Percentiles rank a stretch among this genome's conserved stretches.
Conservation (phyloP, 305 asterid genomes). For the Fraxinus dipetala region DNA sequence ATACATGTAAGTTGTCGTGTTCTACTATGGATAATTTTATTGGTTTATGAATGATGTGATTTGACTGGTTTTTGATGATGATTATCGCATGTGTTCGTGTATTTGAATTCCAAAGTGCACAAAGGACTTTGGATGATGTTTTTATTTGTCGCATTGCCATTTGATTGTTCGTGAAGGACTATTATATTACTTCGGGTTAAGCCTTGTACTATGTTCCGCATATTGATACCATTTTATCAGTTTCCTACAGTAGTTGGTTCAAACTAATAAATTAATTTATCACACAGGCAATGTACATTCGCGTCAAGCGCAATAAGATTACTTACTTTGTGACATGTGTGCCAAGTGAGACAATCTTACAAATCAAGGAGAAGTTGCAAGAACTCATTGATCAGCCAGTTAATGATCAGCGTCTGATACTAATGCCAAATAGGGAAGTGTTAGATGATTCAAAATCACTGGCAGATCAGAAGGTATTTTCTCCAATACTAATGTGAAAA, state of each 20-base stretch:
- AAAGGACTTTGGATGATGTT: conserved; percentile 10
- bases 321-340: conserved; percentile 86
- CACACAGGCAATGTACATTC: conserved; percentile 78
- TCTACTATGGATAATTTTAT: neutral
- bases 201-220: neutral
- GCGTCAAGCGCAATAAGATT: conserved; percentile 76
- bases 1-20: neutral
- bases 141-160: neutral
- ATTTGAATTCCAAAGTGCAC: conserved; percentile 8
- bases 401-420: conserved; percentile 64
- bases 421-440: conserved; percentile 49
- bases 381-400: conserved; percentile 72
- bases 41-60: neutral
- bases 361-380: conserved; percentile 83
- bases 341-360: conserved; percentile 72
- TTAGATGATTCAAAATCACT: conserved; percentile 77
- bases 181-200: neutral
- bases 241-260: conserved; percentile 10
- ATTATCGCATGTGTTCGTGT: neutral
- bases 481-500: neutral
- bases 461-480: conserved; percentile 80
- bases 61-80: neutral
- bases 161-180: conserved; percentile 3
- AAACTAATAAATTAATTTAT: conserved; percentile 18
- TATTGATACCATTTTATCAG: neutral